Evolutionary conservation across 768 basidiomycete species (phyloP), one percentile per base, ranked within the genome.

Genomic region (Cystofilobasidium macerans): DNA sequence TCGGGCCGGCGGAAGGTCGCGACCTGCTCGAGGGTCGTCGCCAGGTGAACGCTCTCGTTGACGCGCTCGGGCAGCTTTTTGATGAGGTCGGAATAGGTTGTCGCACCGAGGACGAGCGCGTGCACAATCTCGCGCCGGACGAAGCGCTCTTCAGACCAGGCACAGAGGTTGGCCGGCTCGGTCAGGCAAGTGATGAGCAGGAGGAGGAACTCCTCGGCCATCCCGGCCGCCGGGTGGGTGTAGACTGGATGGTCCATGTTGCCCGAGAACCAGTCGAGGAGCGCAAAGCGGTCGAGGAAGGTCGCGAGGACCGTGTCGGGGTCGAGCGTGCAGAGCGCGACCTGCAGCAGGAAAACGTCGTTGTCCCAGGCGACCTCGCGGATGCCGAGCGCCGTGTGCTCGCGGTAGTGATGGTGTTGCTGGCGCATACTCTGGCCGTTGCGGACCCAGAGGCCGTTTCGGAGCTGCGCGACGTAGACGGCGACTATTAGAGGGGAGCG

Each of bases 341-440:
- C 84, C 77, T 98, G 93, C 3, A 98, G 81, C 67, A 94, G 83
- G 79, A 86, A 92, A 22, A 95, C 79, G 70, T 91, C 95, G 75
- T 97, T 92, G 75, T 99, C 95, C 73, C 94, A 93, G 72, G 94
- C 95, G 8, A 91, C 81, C 75, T 99, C 95, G 24, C 94, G 86
- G 30, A 97, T 83, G 20, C 67, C 67, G 22, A 68, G 67, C 9
- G 67, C 51, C 82, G 88, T 87, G 76, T 90, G 91, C 74, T 98
- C 94, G 32, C 92, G 86, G 75, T 99, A 99, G 74, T 98, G 94
- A 61, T 93, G 82, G 5, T 92, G 80, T 75, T 98, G 95, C 0
- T 92, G 91, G 1, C 94, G 86, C 70, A 98, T 93, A 20, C 87
- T 87, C 72, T 92, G 89, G 4, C 95, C 95, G 71, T 99, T 99